phyloP scores from a whole-genome alignment of 2,329 filamentous ascomycete species.

The Pseudogymnoascus verrucosus region DNA sequence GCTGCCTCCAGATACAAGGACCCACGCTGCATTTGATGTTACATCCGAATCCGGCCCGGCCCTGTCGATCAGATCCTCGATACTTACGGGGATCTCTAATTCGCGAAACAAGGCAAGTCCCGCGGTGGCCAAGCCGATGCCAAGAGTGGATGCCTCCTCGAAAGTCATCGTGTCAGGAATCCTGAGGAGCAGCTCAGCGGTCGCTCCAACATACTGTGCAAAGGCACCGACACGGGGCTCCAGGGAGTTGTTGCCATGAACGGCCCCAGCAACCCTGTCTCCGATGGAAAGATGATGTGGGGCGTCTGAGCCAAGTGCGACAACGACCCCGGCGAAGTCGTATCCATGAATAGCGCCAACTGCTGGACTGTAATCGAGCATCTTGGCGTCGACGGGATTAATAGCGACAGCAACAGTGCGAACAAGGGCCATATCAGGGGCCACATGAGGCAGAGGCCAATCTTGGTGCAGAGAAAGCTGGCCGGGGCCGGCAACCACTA shows the following conservation, averaged over 20 bases:
- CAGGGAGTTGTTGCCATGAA: slow-evolving; percentile 19
- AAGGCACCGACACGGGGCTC: slow-evolving; percentile 31
- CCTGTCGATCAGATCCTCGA: slow-evolving; percentile 11
- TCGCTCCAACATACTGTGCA: slow-evolving; percentile 32
- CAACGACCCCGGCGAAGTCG: slow-evolving; percentile 40
- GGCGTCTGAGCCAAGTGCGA: slow-evolving; percentile 35
- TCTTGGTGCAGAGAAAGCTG: slow-evolving; percentile 14
- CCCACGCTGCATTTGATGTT: slow-evolving; percentile 13
- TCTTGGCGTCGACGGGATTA: slow-evolving; percentile 28
- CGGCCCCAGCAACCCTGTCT: slow-evolving; percentile 38
- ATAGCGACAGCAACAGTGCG: slow-evolving; percentile 20
- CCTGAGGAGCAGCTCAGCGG: slow-evolving; percentile 33
- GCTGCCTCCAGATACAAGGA: slow-evolving; percentile 39
- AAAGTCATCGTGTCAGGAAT: slow-evolving; percentile 20
- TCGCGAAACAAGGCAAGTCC: slow-evolving; percentile 17
- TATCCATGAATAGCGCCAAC: slow-evolving; percentile 29
- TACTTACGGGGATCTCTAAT: slow-evolving; percentile 17
- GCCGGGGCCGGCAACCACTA: slow-evolving; percentile 1
- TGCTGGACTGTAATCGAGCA: slow-evolving; percentile 19
- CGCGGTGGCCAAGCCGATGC: slow-evolving; percentile 13
- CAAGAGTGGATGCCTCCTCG: slow-evolving; percentile 26
- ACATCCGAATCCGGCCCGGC: neutral
- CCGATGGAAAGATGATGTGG: slow-evolving; percentile 35
- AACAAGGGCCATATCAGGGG: slow-evolving; percentile 12
- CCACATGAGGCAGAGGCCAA: slow-evolving; percentile 12